Percentiles rank a stretch among this genome's conserved stretches.
Evolutionary conservation across 23 red algal genomes (phyloP).

Genomic region (Chondrus crispus): DNA sequence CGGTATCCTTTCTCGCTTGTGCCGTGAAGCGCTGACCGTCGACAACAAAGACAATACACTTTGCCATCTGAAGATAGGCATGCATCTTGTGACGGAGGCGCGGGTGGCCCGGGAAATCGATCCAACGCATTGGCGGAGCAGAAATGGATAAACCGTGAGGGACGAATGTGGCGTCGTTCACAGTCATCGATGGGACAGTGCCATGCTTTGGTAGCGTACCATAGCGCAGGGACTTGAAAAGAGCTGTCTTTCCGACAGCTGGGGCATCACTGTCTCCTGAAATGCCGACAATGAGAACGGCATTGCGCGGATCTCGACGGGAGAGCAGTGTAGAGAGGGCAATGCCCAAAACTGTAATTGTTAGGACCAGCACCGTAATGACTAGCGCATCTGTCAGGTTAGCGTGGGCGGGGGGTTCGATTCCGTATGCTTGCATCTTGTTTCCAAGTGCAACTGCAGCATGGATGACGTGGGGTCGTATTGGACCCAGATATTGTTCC

Average conservation of each 20-base stretch:
- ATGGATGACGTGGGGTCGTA: not conserved
- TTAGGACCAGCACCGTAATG: not conserved
- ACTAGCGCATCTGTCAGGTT: conserved; percentile 5
- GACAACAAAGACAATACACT: conserved; percentile 48
- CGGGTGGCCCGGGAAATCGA: conserved; percentile 53
- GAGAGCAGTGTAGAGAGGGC: not conserved
- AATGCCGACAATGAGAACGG: conserved; percentile 26
- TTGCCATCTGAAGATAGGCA: conserved; percentile 1
- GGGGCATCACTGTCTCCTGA: conserved; percentile 51
- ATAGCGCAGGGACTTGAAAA: conserved; percentile 42
- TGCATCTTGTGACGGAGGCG: conserved; percentile 22
- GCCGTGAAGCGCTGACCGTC: conserved; percentile 42
- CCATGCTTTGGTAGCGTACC: conserved; percentile 50
- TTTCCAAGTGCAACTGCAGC: not conserved
- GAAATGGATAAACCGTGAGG: not conserved
- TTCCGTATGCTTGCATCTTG: not conserved
- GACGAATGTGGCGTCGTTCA: conserved; percentile 21
- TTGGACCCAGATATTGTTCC: conserved; percentile 24
- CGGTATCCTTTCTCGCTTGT: conserved; percentile 44
- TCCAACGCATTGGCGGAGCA: not conserved
- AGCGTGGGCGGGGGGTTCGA: not conserved
- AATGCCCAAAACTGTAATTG: not conserved
- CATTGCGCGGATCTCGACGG: not conserved
- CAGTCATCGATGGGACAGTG: conserved; percentile 51
- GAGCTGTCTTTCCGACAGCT: conserved; percentile 41